Conservation (phyloP, 2,329 filamentous ascomycete genomes). For the Calycina herbarum region DNA sequence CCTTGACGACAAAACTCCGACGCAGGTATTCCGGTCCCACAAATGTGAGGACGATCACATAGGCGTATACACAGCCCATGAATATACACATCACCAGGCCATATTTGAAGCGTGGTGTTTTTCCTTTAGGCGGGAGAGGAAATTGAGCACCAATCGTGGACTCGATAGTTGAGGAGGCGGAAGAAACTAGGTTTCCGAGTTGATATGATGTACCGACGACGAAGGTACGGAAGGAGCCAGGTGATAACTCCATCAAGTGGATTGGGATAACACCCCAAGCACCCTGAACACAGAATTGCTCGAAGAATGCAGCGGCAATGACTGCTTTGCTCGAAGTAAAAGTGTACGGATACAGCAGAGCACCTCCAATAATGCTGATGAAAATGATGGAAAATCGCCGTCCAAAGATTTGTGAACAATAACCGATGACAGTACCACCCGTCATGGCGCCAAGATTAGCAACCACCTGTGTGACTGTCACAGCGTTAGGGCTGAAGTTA, state of each 20-base stretch:
- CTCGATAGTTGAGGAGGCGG: conserved; percentile 73
- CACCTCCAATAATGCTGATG: conserved; percentile 49
- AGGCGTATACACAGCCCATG: conserved; percentile 64
- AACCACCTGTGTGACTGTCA: conserved; percentile 71
- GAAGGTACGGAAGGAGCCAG: conserved; percentile 67
- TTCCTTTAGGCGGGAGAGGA: conserved; percentile 60
- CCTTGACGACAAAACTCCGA: conserved; percentile 47
- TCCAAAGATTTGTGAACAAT: conserved; percentile 66
- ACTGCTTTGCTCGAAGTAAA: conserved; percentile 63
- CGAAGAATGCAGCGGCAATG: conserved; percentile 80
- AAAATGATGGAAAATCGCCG: conserved; percentile 67
- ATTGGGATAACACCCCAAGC: conserved; percentile 75
- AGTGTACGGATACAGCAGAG: conserved; percentile 72
- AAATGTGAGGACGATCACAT: conserved; percentile 58
- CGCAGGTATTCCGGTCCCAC: conserved; percentile 48
- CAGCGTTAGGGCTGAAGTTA: conserved; percentile 41
- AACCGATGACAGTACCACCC: conserved; percentile 66
- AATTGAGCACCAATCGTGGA: conserved; percentile 75
- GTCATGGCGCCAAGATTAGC: conserved; percentile 70
- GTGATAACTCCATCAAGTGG: conserved; percentile 73
- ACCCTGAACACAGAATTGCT: conserved; percentile 77
- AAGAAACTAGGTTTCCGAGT: conserved; percentile 73
- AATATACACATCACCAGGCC: conserved; percentile 88
- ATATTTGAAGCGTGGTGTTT: conserved; percentile 64
- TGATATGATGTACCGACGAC: conserved; percentile 74